Conservation (phyloP, 148 eudicot species). For the Rhododendron vialii region DNA sequence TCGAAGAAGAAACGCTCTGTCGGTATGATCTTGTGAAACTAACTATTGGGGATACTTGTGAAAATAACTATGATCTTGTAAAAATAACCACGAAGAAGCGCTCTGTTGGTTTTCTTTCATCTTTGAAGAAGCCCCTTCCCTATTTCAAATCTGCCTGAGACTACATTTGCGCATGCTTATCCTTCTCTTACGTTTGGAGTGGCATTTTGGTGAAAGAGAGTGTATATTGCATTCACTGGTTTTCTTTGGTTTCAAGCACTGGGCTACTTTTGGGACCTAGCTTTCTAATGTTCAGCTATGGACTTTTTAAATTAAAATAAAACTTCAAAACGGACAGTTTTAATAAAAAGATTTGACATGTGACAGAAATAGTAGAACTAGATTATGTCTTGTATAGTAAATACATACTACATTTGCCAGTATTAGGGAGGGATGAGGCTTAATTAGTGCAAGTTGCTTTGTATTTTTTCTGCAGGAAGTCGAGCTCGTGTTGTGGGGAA, state of each 20-base stretch:
- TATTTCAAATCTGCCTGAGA: slow-evolving; percentile 8
- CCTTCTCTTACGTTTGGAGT: background rate
- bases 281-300: background rate
- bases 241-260: slow-evolving; percentile 1
- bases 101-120: background rate
- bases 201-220: background rate
- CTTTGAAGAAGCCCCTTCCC: background rate
- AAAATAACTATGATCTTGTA: background rate
- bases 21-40: slow-evolving; percentile 45
- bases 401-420: background rate
- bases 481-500: slow-evolving; percentile 93
- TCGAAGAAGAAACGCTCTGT: slow-evolving; percentile 77
- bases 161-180: background rate
- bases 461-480: slow-evolving; percentile 38
- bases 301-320: background rate
- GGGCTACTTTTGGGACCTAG: background rate
- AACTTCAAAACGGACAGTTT: background rate
- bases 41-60: background rate
- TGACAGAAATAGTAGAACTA: background rate
- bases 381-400: background rate
- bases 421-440: background rate
- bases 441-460: slow-evolving; percentile 18
- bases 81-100: background rate
- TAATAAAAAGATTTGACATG: background rate
- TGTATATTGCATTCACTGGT: background rate